Evolutionary conservation across 352 stramenopile genomes (phyloP).

Genomic region (Globisporangium iwayamae): DNA sequence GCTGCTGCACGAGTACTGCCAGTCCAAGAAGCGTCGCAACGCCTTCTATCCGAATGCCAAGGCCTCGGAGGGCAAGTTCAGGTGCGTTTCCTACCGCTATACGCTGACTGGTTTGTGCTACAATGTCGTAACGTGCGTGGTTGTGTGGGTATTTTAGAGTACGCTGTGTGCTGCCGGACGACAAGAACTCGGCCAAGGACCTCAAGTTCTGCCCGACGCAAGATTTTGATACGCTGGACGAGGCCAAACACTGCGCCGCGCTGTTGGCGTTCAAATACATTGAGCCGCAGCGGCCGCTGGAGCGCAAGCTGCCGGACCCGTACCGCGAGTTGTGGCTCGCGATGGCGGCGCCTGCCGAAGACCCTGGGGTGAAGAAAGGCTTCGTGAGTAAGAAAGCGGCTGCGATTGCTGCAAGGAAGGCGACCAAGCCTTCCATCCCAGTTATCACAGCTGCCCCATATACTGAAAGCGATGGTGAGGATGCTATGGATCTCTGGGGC

Average conservation of each 20-base stretch:
- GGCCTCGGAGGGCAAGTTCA: conserved; percentile 31
- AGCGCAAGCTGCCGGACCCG: conserved; percentile 95
- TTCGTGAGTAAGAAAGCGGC: conserved; percentile 10
- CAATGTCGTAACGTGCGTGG: not conserved
- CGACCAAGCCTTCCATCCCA: not conserved
- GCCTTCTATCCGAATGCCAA: conserved; percentile 61
- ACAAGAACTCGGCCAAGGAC: conserved; percentile 93
- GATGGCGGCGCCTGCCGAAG: conserved; percentile 21
- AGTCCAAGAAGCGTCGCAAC: conserved; percentile 88
- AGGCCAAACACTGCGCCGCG: conserved; percentile 91
- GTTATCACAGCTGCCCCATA: not conserved
- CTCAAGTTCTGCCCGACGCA: conserved; percentile 89
- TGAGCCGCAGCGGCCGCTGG: conserved; percentile 90
- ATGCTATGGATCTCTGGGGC: conserved; percentile 44
- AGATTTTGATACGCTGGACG: conserved; percentile 71
- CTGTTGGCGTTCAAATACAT: conserved; percentile 94
- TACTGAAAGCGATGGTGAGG: conserved; percentile 1
- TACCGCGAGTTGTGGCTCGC: conserved; percentile 93
- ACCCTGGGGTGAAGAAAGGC: conserved; percentile 13
- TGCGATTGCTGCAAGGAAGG: conserved; percentile 1
- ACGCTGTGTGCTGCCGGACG: conserved; percentile 90
- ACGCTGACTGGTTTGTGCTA: not conserved
- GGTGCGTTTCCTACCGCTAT: conserved; percentile 12
- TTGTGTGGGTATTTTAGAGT: conserved; percentile 25
- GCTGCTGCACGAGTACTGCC: conserved; percentile 92